Base-by-base conservation (phyloP, 768 basidiomycete genomes). In the Chalciporus chontae region DNA sequence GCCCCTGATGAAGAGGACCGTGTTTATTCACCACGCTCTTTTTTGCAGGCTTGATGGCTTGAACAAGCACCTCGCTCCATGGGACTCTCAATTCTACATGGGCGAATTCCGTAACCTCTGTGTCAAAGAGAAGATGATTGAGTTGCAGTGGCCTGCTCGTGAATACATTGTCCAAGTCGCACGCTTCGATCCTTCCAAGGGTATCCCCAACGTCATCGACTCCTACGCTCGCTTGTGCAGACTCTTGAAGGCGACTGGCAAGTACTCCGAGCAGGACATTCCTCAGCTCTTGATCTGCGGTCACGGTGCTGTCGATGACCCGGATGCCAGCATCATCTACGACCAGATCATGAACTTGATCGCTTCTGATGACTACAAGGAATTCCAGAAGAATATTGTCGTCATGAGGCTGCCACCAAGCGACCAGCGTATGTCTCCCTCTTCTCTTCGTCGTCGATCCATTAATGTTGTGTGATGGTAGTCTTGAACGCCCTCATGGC, bases 241-340 rank as follows among this genome's bases (percentile, higher is more conserved):
- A 52, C 73, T 85, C 21, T 76, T 92, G 54, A 68, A 69, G 50
- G 63, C 66, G 45, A 71, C 73, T 18, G 71, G 73, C 23, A 66
- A 69, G 7, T 70, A 77, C 6, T 59, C 78, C 11, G 72, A 72
- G 31, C 73, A 79, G 6, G 75, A 82, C 5, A 73, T 75, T 38
- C 90, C 90, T 48, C 90, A 92, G 65, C 69, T 92, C 56, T 72
- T 92, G 60, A 69, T 92, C 56, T 90, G 89, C 66, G 94, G 94
- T 18, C 94, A 96, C 65, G 92, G 92, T 47, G 88, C 87, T 23
- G 91, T 96, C 52, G 94, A 96, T 59, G 94, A 96, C 68, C 94
- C 92, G 14, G 92, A 96, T 73, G 92, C 92, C 13, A 90, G 84
- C 69, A 89, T 90, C 73, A 91, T 92, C 68, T 91, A 91, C 65